Evolutionary conservation across 169 alveolate species (phyloP), one percentile per base, ranked within the genome.

Genomic region (Perkinsus marinus): DNA sequence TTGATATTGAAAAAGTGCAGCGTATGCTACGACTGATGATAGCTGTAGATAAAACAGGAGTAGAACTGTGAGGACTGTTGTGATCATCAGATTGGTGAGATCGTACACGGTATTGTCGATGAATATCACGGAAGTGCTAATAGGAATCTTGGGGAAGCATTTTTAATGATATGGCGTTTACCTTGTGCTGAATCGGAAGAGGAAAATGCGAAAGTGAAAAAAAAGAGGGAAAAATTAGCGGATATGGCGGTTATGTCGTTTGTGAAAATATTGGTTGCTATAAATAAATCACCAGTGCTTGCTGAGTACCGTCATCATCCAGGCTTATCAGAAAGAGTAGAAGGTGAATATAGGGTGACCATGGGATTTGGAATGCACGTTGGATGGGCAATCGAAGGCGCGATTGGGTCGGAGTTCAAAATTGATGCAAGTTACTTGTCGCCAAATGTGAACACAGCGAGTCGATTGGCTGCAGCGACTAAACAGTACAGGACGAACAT

Each of bases 361-460:
- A 96, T 98, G 98, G 99, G 99, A 38, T 98, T 98, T 91, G 99
- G 99, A 22, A 92, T 98, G 39, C 99, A 98, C 93, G 95, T 95
- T 46, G 99, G 99, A 26, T 98, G 99, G 99, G 97, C 98, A 36
- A 95, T 97, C 68, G 98, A 98, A 92, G 99, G 99, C 39, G 99
- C 99, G n/a, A 97, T 98, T 30, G 99, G 99, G 37, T 96, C 99
- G 39, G 97, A 96, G 89, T 97, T 94, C 94, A 98, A 98, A 95
- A 97, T 98, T 39, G 99, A 98, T 94, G 99, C 99, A 6, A 96
- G 99, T 13, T 97, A 97, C 93, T 92, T 98, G 43, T 96, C 99
- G 39, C 99, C 99, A 43, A 96, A 98, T 93, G 98, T 96, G 41
- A 95, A 96, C 69, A 95, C 96, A 95, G 97, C 79, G 9, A 57